A percentile compares a stretch with the other conserved stretches of the same genome.
Evolutionary conservation across 2,329 filamentous ascomycete genomes (phyloP).

Genomic region (Alternaria longipes): DNA sequence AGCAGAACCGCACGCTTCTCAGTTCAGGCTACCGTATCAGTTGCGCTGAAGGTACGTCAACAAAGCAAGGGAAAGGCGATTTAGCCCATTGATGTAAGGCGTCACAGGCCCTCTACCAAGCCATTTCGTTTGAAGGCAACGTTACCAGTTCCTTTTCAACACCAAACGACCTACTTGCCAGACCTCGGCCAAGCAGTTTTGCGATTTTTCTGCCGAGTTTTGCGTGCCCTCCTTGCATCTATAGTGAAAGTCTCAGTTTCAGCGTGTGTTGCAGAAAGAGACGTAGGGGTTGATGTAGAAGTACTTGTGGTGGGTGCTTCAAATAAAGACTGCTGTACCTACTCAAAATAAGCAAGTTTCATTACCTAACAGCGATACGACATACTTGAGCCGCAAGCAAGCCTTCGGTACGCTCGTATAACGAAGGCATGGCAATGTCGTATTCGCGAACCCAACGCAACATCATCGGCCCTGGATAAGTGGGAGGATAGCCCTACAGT

Average conservation of each 20-base stretch:
- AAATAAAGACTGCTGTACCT: not conserved
- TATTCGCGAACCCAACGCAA: not conserved
- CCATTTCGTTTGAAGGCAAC: not conserved
- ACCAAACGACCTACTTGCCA: not conserved
- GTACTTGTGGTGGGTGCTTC: not conserved
- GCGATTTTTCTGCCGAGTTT: not conserved
- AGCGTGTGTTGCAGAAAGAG: not conserved
- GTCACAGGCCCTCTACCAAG: not conserved
- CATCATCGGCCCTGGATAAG: slow-evolving; percentile 1
- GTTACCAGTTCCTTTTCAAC: not conserved
- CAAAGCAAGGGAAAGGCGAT: no score
- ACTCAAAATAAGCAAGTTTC: not conserved
- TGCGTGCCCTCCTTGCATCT: not conserved
- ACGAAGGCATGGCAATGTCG: not conserved
- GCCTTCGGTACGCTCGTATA: slow-evolving; percentile 1
- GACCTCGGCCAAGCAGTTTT: not conserved
- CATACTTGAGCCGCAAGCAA: not conserved
- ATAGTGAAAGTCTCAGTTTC: not conserved
- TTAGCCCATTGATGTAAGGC: not conserved
- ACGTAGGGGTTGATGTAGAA: not conserved
- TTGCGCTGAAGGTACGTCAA: no score
- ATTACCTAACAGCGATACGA: not conserved
- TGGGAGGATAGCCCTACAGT: not conserved
- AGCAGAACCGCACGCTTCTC: not conserved
- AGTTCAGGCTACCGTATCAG: not conserved